Conservation (phyloP, 1,284 basidiomycete species). For the Leccinum idahoense region DNA sequence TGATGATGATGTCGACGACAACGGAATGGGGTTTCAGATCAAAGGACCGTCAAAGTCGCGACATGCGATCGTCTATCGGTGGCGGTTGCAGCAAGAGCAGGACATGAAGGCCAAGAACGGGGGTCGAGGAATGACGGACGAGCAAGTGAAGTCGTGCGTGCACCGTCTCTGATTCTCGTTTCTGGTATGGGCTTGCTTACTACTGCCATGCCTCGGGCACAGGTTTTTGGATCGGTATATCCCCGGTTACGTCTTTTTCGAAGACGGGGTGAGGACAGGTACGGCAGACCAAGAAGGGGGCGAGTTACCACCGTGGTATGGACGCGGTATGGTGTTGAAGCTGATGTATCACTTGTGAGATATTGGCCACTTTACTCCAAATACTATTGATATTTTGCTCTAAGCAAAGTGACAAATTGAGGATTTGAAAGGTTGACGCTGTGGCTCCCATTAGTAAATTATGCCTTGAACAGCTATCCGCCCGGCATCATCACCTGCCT, state of each 20-base stretch:
- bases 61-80: slow-evolving; percentile 63
- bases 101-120: slow-evolving; percentile 80
- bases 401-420: neutral
- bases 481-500: neutral
- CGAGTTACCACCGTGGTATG: slow-evolving; percentile 21
- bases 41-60: slow-evolving; percentile 40
- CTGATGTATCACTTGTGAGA: slow-evolving; percentile 9
- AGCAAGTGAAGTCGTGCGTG: slow-evolving; percentile 64
- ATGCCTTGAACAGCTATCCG: neutral
- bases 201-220: slow-evolving; percentile 5
- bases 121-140: slow-evolving; percentile 82
- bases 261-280: slow-evolving; percentile 30
- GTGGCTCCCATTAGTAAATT: neutral
- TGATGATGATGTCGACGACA: neutral
- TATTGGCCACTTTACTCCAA: neutral
- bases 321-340: slow-evolving; percentile 22
- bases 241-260: slow-evolving; percentile 74
- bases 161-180: slow-evolving; percentile 4
- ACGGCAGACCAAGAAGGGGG: slow-evolving; percentile 23
- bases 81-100: slow-evolving; percentile 85
- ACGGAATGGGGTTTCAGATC: slow-evolving; percentile 36
- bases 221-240: slow-evolving; percentile 81
- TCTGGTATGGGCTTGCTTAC: slow-evolving; percentile 1
- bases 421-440: neutral
- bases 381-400: too few species aligned